Percentiles rank a stretch among this genome's conserved stretches.
Evolutionary conservation across 257 asterid species (phyloP).

Genomic region (Mitragyna speciosa): DNA sequence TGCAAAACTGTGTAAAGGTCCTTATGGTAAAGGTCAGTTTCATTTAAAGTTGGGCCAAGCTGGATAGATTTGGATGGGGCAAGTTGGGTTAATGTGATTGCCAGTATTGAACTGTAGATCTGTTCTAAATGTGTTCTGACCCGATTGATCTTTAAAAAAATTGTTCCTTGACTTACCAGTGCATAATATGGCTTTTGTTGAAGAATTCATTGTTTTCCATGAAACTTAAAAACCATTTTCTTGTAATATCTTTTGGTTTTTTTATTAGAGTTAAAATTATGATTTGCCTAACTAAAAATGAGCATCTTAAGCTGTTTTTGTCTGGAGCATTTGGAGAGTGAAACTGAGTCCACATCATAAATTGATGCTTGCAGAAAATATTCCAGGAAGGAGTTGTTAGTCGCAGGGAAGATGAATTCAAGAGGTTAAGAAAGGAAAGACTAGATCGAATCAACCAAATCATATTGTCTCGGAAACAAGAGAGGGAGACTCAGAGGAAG

Average conservation of each 20-base stretch:
- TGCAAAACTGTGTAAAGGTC: not conserved
- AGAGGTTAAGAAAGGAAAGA: constrained; percentile 47
- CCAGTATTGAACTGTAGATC: not conserved
- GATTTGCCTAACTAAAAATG: not conserved
- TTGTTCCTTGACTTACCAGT: not conserved
- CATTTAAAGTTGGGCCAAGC: not conserved
- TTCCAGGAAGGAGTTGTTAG: constrained; percentile 55
- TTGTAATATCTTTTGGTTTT: not conserved
- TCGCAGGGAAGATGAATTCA: constrained; percentile 46
- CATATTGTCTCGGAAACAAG: constrained; percentile 55
- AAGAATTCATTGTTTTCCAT: not conserved
- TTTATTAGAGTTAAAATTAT: not conserved
- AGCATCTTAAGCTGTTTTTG: not conserved
- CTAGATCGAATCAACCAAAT: constrained; percentile 47
- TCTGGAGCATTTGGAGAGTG: not conserved
- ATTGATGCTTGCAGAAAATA: constrained; percentile 37
- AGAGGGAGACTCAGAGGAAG: constrained; percentile 70
- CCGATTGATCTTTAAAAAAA: not conserved
- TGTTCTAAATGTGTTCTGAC: not conserved
- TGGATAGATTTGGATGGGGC: not conserved
- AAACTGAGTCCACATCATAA: constrained; percentile 5
- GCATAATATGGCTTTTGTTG: not conserved
- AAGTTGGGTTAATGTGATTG: not conserved
- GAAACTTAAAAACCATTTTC: not conserved
- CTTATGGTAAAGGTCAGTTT: not conserved